These are phyloP conservation scores for Sergeia podlipaevii DNA, from an alignment of 208 protist species.

Conservation along the genomic window DNA sequence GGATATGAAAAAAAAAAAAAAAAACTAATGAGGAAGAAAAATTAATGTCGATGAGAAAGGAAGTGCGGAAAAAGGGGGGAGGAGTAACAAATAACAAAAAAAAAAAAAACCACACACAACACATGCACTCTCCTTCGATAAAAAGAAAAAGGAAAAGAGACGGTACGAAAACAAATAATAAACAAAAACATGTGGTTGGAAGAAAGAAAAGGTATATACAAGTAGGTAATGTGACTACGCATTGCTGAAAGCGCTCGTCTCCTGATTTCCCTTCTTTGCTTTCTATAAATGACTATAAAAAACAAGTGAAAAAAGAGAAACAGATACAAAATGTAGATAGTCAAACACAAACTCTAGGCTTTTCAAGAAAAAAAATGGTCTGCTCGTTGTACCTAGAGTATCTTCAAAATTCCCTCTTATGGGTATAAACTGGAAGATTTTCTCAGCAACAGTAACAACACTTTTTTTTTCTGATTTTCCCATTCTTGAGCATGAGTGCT, in stretches of 20 bases:
- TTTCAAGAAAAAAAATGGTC: too few species aligned
- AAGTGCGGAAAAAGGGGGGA: constrained; percentile 2
- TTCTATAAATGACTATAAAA: constrained; percentile 13
- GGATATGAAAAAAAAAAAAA: constrained; percentile 1
- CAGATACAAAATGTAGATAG: constrained; percentile 8
- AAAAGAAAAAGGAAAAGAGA: constrained; percentile 2
- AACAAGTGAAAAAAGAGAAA: constrained; percentile 9
- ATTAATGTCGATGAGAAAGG: background rate
- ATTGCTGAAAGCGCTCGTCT: too few species aligned
- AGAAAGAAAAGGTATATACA: background rate
- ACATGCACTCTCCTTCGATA: background rate
- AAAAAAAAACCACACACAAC: constrained; percentile 4
- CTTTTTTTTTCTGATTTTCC: too few species aligned
- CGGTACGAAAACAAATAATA: constrained; percentile 3
- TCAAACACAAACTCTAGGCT: background rate
- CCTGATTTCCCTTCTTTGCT: too few species aligned
- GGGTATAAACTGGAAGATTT: too few species aligned
- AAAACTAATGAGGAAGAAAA: constrained; percentile 3
- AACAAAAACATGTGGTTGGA: constrained; percentile 9
- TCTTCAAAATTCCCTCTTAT: too few species aligned
- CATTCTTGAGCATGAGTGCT: too few species aligned
- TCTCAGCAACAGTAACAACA: too few species aligned
- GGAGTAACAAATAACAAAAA: background rate
- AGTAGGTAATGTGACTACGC: too few species aligned
- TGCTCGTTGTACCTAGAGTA: too few species aligned